Evolutionary conservation across 2,329 filamentous ascomycete species (phyloP).

Genomic region (Thielaviopsis cerberus): DNA sequence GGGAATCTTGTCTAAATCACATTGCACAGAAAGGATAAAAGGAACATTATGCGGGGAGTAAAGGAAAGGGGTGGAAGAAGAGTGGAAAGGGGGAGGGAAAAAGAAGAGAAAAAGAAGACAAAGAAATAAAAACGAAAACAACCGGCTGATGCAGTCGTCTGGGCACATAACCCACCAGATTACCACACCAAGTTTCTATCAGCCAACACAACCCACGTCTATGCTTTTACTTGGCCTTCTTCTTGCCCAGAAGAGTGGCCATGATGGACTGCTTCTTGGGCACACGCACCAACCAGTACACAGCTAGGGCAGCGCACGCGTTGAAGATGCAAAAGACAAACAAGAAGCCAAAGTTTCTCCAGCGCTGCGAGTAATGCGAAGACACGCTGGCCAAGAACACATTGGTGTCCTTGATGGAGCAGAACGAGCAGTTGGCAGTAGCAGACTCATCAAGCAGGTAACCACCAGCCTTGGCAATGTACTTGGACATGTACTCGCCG

Average conservation of each 20-base stretch:
- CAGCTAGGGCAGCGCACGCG: conserved; percentile 30
- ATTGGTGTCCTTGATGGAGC: conserved; percentile 33
- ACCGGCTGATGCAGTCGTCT: neutral
- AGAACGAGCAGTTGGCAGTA: conserved; percentile 36
- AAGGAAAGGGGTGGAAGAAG: conserved; percentile 2
- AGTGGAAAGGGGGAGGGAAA: neutral
- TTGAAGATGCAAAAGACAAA: conserved; percentile 43
- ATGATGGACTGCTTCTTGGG: conserved; percentile 21
- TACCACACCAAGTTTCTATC: neutral
- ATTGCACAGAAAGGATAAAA: neutral
- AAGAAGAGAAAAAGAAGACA: conserved; percentile 1
- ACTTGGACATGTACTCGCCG: conserved; percentile 34
- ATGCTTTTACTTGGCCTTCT: conserved; percentile 17
- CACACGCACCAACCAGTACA: conserved; percentile 37
- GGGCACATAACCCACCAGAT: neutral
- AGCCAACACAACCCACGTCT: too few relatives aligned
- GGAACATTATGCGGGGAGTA: neutral
- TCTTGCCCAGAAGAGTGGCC: conserved; percentile 15
- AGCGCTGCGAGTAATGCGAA: conserved; percentile 38
- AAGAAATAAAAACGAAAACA: neutral
- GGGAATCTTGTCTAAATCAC: conserved; percentile 1
- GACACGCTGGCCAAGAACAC: conserved; percentile 28
- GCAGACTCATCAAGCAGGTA: conserved; percentile 31
- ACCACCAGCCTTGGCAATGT: conserved; percentile 31
- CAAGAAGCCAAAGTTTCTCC: conserved; percentile 50